phyloP scores from a whole-genome alignment of 306 rosid species.

The Inga leiocalycina region DNA sequence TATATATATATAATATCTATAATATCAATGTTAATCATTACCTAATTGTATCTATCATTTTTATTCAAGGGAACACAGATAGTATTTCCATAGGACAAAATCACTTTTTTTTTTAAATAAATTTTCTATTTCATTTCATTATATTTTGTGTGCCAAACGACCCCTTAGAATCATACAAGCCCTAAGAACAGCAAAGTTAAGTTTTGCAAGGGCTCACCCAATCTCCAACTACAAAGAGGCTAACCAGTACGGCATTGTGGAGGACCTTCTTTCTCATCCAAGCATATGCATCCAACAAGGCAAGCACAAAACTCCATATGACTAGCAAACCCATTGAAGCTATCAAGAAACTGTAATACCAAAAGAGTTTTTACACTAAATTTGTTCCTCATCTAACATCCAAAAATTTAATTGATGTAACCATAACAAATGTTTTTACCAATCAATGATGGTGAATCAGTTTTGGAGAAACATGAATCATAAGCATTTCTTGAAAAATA shows the following conservation, averaged over 20 bases:
- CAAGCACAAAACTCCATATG: conserved; percentile 82
- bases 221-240: conserved; percentile 93
- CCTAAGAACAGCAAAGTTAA: conserved; percentile 14
- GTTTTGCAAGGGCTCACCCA: conserved; percentile 71
- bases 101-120: too few relatives aligned
- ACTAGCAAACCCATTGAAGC: conserved; percentile 93
- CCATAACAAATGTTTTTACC: neutral
- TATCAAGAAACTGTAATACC: conserved; percentile 68
- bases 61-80: neutral
- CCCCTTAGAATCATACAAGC: neutral
- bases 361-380: neutral
- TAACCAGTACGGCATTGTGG: conserved; percentile 74
- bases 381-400: neutral
- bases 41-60: neutral
- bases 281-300: conserved; percentile 78
- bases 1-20: too few relatives aligned
- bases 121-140: neutral
- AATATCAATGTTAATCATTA: too few relatives aligned
- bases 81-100: too few relatives aligned
- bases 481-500: neutral
- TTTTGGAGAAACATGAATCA: neutral
- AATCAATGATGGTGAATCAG: conserved; percentile 15
- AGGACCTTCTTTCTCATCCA: conserved; percentile 73
- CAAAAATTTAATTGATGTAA: neutral
- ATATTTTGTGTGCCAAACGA: neutral